phyloP scores from a whole-genome alignment of 1,284 basidiomycete genomes.

The Inonotus obliquus region DNA sequence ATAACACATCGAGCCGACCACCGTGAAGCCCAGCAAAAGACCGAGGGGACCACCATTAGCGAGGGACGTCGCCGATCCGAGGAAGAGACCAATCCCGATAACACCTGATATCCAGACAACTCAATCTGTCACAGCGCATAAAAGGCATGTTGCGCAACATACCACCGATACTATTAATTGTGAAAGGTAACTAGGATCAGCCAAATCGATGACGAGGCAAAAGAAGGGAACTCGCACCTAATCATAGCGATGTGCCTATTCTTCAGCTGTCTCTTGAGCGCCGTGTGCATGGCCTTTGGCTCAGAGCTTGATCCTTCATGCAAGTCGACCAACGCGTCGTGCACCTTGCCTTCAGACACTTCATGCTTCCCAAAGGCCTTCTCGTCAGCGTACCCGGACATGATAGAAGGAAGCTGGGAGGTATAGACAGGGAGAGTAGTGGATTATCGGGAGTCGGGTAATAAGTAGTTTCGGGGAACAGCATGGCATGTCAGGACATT shows the following conservation, averaged over 20 bases:
- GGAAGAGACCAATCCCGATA: conserved; percentile 67
- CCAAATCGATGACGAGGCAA: not conserved
- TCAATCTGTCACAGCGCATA: not conserved
- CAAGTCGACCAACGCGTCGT: too few species aligned
- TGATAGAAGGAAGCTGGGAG: not conserved
- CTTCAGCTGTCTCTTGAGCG: conserved; percentile 54
- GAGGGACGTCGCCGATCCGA: conserved; percentile 59
- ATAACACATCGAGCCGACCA: conserved; percentile 62
- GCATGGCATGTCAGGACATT: not conserved
- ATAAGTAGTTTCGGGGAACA: not conserved
- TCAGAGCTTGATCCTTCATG: too few species aligned
- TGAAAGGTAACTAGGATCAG: conserved; percentile 17
- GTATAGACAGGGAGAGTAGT: not conserved
- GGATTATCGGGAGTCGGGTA: not conserved
- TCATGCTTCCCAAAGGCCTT: conserved; percentile 8
- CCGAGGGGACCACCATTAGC: conserved; percentile 53
- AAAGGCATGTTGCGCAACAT: not conserved
- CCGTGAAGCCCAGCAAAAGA: conserved; percentile 57
- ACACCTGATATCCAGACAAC: conserved; percentile 46
- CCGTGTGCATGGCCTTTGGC: too few species aligned
- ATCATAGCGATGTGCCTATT: conserved; percentile 70
- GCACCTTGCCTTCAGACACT: not conserved
- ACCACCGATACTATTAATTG: conserved; percentile 33
- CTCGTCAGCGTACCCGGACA: conserved; percentile 12
- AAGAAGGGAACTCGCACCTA: conserved; percentile 35